These are phyloP conservation scores for Thermochaetoides thermophila DNA, from an alignment of 495 filamentous ascomycete species.

Conservation along the genomic window DNA sequence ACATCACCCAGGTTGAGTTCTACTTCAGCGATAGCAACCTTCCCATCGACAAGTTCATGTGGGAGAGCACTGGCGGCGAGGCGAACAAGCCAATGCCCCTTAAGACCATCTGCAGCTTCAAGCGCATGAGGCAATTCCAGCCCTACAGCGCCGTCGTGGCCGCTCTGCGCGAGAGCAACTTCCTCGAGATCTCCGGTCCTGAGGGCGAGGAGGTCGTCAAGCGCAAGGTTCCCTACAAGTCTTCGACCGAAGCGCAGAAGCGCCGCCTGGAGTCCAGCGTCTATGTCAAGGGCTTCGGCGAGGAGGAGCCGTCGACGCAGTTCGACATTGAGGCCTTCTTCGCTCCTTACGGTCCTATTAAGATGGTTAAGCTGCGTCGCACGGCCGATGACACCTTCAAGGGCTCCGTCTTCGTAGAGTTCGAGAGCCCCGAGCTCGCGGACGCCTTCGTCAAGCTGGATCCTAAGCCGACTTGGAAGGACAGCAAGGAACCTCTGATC, in stretches of 20 bases:
- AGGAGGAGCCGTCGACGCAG: slow-evolving; percentile 63
- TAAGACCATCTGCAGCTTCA: slow-evolving; percentile 64
- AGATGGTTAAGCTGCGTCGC: slow-evolving; percentile 79
- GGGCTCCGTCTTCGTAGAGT: slow-evolving; percentile 90
- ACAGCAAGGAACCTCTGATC: slow-evolving; percentile 45
- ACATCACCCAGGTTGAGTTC: slow-evolving; percentile 77
- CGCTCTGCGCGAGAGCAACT: slow-evolving; percentile 58
- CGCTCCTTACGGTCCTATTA: slow-evolving; percentile 59
- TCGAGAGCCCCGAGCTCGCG: slow-evolving; percentile 55
- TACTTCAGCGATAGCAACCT: slow-evolving; percentile 95
- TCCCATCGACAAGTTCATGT: slow-evolving; percentile 72
- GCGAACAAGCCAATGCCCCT: slow-evolving; percentile 68
- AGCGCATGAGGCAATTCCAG: slow-evolving; percentile 87
- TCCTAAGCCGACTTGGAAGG: slow-evolving; percentile 72
- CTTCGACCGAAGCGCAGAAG: slow-evolving; percentile 13
- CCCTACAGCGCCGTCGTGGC: slow-evolving; percentile 65
- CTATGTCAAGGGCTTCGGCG: slow-evolving; percentile 74
- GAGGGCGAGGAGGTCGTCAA: slow-evolving; percentile 50
- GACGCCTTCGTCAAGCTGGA: slow-evolving; percentile 64
- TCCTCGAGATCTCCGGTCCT: slow-evolving; percentile 45
- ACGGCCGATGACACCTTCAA: slow-evolving; percentile 58
- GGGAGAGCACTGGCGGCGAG: slow-evolving; percentile 55
- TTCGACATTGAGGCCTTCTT: slow-evolving; percentile 91
- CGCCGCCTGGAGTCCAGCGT: slow-evolving; percentile 23
- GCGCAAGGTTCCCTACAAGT: slow-evolving; percentile 54